phyloP scores from a whole-genome alignment of 352 stramenopile genomes.

The Pythium scleroteichum region DNA sequence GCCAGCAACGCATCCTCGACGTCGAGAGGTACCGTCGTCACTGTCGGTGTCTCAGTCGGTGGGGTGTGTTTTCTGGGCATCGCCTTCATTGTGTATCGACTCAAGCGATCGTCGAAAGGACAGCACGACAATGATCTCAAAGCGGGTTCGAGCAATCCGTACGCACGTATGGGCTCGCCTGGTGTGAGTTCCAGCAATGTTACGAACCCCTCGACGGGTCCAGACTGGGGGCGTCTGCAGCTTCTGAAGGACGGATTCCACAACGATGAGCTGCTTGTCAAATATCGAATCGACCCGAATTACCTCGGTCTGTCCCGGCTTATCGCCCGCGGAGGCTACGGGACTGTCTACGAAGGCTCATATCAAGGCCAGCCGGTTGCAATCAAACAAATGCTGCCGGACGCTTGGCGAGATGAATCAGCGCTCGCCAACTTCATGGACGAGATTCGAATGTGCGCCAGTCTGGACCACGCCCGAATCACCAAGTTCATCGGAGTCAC shows the following conservation, averaged over 20 bases:
- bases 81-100: no score
- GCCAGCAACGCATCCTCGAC: no score
- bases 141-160: no score
- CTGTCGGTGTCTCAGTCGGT: no score
- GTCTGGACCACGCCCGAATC: constrained; percentile 30
- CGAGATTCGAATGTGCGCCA: constrained; percentile 34
- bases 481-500: constrained; percentile 28
- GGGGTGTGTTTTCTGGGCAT: no score
- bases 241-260: neutral
- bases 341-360: neutral
- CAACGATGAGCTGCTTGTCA: constrained; percentile 4
- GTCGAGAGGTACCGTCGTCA: no score
- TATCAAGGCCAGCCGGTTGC: constrained; percentile 1
- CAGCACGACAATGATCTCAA: no score
- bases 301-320: neutral
- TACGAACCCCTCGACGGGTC: no score
- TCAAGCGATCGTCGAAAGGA: no score
- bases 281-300: constrained; percentile 1
- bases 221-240: no score
- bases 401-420: constrained; percentile 21
- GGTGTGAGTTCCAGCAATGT: no score
- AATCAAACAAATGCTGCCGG: constrained; percentile 11
- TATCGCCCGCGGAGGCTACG: neutral
- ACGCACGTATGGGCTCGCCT: no score
- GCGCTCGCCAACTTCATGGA: constrained; percentile 29